Percentiles rank a stretch among this genome's conserved stretches.
Conservation (phyloP, 352 stramenopile species). For the Elongisporangium undulatum region DNA sequence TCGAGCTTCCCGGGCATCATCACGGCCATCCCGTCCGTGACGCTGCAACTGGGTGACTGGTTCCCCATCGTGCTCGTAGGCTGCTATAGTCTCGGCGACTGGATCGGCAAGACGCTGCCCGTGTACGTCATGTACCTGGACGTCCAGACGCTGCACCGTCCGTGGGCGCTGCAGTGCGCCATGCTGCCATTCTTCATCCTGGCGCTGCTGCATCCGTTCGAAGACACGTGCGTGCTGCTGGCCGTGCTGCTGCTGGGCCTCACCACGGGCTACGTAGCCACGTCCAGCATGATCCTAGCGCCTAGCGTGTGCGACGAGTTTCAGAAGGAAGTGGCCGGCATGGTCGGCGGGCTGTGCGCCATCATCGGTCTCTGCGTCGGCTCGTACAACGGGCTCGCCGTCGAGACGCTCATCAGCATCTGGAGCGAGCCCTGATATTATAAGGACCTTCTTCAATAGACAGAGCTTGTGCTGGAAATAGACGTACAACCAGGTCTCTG, state of each 20-base stretch:
- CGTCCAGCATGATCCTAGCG: slow-evolving; percentile 67
- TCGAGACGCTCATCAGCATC: slow-evolving; percentile 65
- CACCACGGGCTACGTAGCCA: slow-evolving; percentile 76
- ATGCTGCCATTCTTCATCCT: slow-evolving; percentile 73
- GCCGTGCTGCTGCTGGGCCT: slow-evolving; percentile 55
- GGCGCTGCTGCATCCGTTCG: slow-evolving; percentile 46
- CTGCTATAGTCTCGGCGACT: slow-evolving; percentile 71
- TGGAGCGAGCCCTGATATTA: slow-evolving; percentile 10
- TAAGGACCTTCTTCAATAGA: not conserved
- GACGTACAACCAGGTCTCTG: not conserved
- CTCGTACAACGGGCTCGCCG: slow-evolving; percentile 68
- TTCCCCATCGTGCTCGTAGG: slow-evolving; percentile 75
- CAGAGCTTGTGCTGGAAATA: not conserved
- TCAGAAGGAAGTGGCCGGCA: slow-evolving; percentile 75
- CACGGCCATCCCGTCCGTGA: slow-evolving; percentile 59
- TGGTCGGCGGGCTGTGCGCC: slow-evolving; percentile 63
- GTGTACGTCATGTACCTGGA: slow-evolving; percentile 72
- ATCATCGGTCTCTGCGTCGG: slow-evolving; percentile 71
- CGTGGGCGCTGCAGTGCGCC: slow-evolving; percentile 53
- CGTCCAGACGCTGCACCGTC: slow-evolving; percentile 55
- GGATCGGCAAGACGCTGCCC: slow-evolving; percentile 76
- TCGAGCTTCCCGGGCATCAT: slow-evolving; percentile 81
- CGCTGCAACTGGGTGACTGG: slow-evolving; percentile 52
- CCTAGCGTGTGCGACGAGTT: slow-evolving; percentile 71
- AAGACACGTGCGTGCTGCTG: slow-evolving; percentile 45